These are phyloP conservation scores for Cavenderia fasciculata DNA, from an alignment of 78 protist species.

Conservation along the genomic window DNA sequence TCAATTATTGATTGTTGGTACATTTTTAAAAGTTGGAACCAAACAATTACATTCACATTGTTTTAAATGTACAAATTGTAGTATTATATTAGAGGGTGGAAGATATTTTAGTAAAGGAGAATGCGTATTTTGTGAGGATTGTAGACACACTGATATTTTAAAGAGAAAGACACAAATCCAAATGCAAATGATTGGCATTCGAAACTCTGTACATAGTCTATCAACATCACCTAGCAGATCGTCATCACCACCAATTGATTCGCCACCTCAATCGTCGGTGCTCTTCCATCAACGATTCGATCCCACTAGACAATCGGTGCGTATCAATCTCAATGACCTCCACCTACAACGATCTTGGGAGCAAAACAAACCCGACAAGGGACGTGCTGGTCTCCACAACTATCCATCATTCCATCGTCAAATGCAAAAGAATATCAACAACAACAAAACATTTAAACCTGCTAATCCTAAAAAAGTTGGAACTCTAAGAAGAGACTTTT, in stretches of 20 bases:
- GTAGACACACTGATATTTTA: conserved; percentile 43
- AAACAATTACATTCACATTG: conserved; percentile 46
- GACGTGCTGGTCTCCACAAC: neutral
- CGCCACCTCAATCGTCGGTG: neutral
- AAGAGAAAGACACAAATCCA: conserved; percentile 63
- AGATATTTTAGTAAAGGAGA: conserved; percentile 29
- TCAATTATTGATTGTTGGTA: conserved; percentile 35
- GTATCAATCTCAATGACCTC: conserved; percentile 30
- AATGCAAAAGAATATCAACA: conserved; percentile 1
- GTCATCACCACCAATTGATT: neutral
- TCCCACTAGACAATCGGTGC: conserved; percentile 25
- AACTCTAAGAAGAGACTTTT: neutral
- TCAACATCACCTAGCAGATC: neutral
- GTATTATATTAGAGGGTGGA: conserved; percentile 27
- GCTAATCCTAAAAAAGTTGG: neutral
- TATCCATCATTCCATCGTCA: conserved; percentile 71
- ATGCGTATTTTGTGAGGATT: conserved; percentile 15
- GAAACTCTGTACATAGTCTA: neutral
- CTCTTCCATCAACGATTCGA: neutral
- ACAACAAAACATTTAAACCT: neutral
- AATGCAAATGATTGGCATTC: conserved; percentile 27
- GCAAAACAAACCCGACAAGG: neutral
- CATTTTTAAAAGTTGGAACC: conserved; percentile 22
- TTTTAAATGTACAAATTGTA: conserved; percentile 33
- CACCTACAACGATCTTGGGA: neutral